A percentile compares a stretch with the other conserved stretches of the same genome.
phyloP scores from a whole-genome alignment of 1,139 yeast species.

The Magnusiomyces sp. region DNA sequence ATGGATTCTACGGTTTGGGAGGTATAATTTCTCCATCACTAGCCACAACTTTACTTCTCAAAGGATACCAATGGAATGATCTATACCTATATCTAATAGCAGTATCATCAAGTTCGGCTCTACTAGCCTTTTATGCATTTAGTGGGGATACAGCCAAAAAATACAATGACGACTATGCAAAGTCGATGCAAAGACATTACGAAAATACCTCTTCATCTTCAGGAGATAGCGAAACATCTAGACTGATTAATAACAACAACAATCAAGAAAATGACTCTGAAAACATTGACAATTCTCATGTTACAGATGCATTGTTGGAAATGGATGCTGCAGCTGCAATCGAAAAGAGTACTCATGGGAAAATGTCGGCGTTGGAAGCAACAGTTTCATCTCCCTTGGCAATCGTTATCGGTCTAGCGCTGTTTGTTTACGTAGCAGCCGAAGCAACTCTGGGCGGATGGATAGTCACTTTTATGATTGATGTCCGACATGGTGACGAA shows the following conservation, averaged over 20 bases:
- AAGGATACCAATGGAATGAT: constrained; percentile 46
- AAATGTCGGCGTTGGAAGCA: background rate
- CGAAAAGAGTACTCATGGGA: background rate
- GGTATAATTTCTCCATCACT: constrained; percentile 54
- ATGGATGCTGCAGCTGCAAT: background rate
- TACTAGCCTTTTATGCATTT: constrained; percentile 17
- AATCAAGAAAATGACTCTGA: background rate
- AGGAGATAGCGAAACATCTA: background rate
- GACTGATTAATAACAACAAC: background rate
- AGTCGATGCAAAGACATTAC: background rate
- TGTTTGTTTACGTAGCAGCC: constrained; percentile 57
- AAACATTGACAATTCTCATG: no score
- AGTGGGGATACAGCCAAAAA: constrained; percentile 18
- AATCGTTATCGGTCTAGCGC: constrained; percentile 49
- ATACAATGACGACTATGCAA: constrained; percentile 7
- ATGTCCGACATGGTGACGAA: constrained; percentile 43
- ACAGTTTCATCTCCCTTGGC: constrained; percentile 25
- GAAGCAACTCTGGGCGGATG: constrained; percentile 67
- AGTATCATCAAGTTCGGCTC: constrained; percentile 27
- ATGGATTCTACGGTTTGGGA: constrained; percentile 57
- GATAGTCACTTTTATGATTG: constrained; percentile 56
- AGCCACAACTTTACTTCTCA: constrained; percentile 45
- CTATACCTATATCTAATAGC: constrained; percentile 45
- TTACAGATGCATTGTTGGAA: background rate
- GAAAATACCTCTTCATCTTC: background rate